Evolutionary conservation across 2,329 filamentous ascomycete species (phyloP).

Genomic region (Fusarium fujikuroi): DNA sequence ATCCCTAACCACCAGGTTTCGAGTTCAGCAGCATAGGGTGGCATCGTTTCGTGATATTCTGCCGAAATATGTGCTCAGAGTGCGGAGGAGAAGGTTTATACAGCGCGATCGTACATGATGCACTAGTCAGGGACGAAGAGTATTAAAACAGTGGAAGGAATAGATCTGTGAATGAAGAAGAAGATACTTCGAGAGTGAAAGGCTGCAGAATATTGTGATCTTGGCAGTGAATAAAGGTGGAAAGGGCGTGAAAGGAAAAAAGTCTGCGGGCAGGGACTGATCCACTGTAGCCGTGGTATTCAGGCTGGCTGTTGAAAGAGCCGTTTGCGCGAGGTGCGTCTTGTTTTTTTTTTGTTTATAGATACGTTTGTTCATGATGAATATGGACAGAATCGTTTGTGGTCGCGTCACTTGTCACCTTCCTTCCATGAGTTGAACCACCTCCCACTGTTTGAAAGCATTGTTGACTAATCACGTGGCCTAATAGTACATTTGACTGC

Average conservation of each 20-base stretch:
- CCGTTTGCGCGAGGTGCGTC: neutral
- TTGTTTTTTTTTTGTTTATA: neutral
- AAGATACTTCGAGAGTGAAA: neutral
- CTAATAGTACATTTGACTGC: neutral
- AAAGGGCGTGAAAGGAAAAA: neutral
- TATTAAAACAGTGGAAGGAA: neutral
- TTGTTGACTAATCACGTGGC: neutral
- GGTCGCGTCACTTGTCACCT: neutral
- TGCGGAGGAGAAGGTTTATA: neutral
- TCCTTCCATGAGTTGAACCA: neutral
- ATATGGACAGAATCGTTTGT: neutral
- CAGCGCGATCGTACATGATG: neutral
- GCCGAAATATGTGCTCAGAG: neutral
- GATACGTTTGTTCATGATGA: conserved; percentile 5
- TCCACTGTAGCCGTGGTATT: neutral
- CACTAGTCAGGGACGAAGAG: neutral
- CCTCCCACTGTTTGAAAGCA: neutral
- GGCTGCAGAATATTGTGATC: neutral
- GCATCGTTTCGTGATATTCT: conserved; percentile 40
- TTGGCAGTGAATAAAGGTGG: neutral
- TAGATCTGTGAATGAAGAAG: neutral
- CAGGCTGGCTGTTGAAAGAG: neutral
- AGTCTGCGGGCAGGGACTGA: neutral
- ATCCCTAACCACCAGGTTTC: conserved; percentile 50
- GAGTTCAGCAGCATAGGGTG: conserved; percentile 46